Evolutionary conservation across 2,329 filamentous ascomycete genomes (phyloP), one percentile per base, ranked within the genome.

Genomic region (Lecanoromycetidae sp.): DNA sequence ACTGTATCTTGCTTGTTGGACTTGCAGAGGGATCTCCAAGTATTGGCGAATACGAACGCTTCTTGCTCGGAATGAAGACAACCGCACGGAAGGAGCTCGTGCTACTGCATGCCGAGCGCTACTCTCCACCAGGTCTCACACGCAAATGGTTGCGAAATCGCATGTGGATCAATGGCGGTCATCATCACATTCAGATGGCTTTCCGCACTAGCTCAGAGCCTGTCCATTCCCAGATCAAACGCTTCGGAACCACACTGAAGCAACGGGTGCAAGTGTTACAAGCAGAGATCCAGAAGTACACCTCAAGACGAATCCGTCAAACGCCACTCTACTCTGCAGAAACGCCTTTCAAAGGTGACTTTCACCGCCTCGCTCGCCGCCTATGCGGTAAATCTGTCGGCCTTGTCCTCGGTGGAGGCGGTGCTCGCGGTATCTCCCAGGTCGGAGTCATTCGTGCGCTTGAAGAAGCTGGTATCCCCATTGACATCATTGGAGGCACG

Each of bases 261-360:
- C 84, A 95, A 59, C 74, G 88, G 29, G 91, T 98, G 4, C 90
- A 98, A 62, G 87, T 91, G 5, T 65, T 98, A 3, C 91, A 96
- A 61, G 91, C 91, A 0, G 91, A 96, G 61, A 95, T 98, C 17
- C 90, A 96, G 60, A 96, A 95, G 61, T 98, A 95, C 62, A 96
- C 93, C 0, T 94, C 87, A 1, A 77, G 87, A n/a, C 82, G 85
- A 55, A 80, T 94, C n/a, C 80, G 85, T 22, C 87, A 94, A 57
- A 84, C 81, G 3, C 84, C 87, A 0, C 77, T 94, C 29, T 98
- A 96, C 61, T 87, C 88, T 0, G 81, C 88, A 0, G 87, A 96
- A 46, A 87, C 87, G 0, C 84, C 88, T 0, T 94, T 87, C 69
- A 98, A 98, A 63, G 87, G 91, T 2, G 91, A 98, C 58, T 96